These are phyloP conservation scores for Dactylonectria estremocensis DNA, from an alignment of 2,329 filamentous ascomycete genomes.

Conservation along the genomic window DNA sequence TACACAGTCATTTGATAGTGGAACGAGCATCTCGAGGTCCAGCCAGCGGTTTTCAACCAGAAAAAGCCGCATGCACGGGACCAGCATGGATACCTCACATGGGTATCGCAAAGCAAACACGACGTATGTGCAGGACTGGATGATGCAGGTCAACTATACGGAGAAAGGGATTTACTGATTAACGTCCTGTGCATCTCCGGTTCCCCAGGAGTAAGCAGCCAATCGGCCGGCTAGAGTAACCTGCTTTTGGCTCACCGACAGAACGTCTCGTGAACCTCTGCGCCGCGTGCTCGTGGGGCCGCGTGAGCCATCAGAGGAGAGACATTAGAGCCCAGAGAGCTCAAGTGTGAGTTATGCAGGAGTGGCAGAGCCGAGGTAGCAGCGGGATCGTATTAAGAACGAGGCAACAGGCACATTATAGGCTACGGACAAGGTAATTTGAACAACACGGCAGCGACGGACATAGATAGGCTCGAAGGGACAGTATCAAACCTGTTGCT, in stretches of 20 bases:
- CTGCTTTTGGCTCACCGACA: conserved; percentile 27
- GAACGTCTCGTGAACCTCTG: conserved; percentile 29
- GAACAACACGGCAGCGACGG: background rate
- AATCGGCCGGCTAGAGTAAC: conserved; percentile 20
- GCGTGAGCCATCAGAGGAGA: conserved; percentile 14
- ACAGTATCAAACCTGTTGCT: background rate
- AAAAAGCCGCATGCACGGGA: conserved; percentile 33
- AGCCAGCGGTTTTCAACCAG: background rate
- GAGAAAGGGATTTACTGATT: conserved; percentile 9
- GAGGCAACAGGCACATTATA: background rate
- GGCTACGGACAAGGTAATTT: background rate
- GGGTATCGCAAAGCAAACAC: background rate
- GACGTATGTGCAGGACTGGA: no score
- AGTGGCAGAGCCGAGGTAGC: background rate
- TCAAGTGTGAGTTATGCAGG: background rate
- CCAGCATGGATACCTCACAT: conserved; percentile 18
- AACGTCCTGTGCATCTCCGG: conserved; percentile 24
- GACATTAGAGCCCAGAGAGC: background rate
- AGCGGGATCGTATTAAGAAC: background rate
- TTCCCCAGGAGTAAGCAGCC: conserved; percentile 14
- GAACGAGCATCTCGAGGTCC: background rate
- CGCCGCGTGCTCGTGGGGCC: conserved; percentile 16
- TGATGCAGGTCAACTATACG: background rate
- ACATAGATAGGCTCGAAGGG: background rate
- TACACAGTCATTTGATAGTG: background rate